Base-by-base conservation (phyloP, 768 basidiomycete genomes). In the Russula lepida region DNA sequence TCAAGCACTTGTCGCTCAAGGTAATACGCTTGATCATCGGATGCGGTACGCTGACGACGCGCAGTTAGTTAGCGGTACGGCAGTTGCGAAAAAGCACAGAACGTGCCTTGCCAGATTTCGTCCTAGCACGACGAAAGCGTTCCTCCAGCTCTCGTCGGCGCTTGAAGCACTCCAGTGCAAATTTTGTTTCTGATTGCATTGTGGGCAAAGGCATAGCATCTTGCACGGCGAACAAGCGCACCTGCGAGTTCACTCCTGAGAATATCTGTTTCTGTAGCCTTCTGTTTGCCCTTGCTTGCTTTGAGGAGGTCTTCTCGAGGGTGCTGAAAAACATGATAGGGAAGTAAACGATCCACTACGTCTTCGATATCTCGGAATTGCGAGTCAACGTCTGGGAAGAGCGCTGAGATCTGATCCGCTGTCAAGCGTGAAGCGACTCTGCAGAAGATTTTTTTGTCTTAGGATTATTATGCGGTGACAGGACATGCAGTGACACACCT, bases 291-390 rank as follows among this genome's bases (percentile, higher is more conserved):
- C 70, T 88, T 88, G 52, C 70, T 65, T n/a, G 23, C 46, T 25
- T 43, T 59, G 6, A 74, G 71, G 64, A 89, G 65, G 65, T 92
- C 90, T 48, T 86, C 84, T 59, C 72, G 73, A 0, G 89, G 89
- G 61, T 89, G 86, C 64, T 86, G 86, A 65, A 85, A 89, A 53
- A 92, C 72, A 68, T 92, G 90, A 67, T 89, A 92, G 0, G 90
- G 89, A 23, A 92, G 75, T 23, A 92, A 76, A 53, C 89, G 80
- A n/a, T 81, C 78, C 25, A 90, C 76, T 3, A 77, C 85, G 68
- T 92, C 90, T 6, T 73, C 68, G 9, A 76, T 71, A 67, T 88
- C 83, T 15, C 67, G 63, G 66, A 92, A 92, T 2, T 89, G 84
- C 0, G 82, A 77, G 53, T 90, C 86, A 39, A 81, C 77, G 65